Conservation (phyloP, 352 stramenopile genomes). For the Globisporangium abappressorium region DNA sequence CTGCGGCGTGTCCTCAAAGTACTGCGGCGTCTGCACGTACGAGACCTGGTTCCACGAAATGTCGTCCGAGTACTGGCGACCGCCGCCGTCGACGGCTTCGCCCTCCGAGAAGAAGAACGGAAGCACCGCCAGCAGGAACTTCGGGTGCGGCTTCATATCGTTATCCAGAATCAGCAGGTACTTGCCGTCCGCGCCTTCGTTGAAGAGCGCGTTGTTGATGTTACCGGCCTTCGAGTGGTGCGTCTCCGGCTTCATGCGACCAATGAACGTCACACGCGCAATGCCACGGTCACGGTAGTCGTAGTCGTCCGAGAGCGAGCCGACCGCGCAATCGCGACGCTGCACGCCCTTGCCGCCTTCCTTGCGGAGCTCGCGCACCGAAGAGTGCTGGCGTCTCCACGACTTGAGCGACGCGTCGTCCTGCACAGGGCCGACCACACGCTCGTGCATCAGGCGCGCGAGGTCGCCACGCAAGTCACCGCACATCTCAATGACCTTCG, state of each 20-base stretch:
- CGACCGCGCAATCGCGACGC: slow-evolving; percentile 82
- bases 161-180: slow-evolving; percentile 92
- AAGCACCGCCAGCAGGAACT: slow-evolving; percentile 82
- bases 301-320: slow-evolving; percentile 87
- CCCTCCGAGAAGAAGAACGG: slow-evolving; percentile 90
- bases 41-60: slow-evolving; percentile 89
- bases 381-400: slow-evolving; percentile 86
- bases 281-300: slow-evolving; percentile 89
- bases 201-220: slow-evolving; percentile 90
- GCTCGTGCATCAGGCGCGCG: slow-evolving; percentile 85
- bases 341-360: slow-evolving; percentile 77
- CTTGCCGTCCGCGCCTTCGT: slow-evolving; percentile 86
- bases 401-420: slow-evolving; percentile 77
- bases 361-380: slow-evolving; percentile 80
- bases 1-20: slow-evolving; percentile 87
- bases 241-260: slow-evolving; percentile 85
- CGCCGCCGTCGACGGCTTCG: slow-evolving; percentile 78
- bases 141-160: slow-evolving; percentile 90
- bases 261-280: slow-evolving; percentile 82
- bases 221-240: slow-evolving; percentile 92
- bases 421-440: slow-evolving; percentile 70
- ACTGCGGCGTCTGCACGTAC: slow-evolving; percentile 89
- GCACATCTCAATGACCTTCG: slow-evolving; percentile 83
- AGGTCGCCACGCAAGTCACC: slow-evolving; percentile 83
- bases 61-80: slow-evolving; percentile 85